These are phyloP conservation scores for Naganishia sp. DNA, from an alignment of 1,284 basidiomycete species.

Conservation along the genomic window DNA sequence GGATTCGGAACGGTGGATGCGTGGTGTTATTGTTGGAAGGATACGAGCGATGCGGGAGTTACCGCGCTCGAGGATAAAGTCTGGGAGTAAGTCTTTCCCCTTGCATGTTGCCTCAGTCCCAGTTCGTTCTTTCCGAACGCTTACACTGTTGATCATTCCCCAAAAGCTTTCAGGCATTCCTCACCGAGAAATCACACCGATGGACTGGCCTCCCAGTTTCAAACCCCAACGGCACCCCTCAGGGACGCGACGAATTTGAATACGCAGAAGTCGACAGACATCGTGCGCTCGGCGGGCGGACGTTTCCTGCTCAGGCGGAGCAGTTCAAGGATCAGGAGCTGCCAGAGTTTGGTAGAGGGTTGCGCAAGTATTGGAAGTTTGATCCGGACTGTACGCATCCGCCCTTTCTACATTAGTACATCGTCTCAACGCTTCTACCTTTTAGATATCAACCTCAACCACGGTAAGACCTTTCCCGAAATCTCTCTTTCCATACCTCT, in stretches of 20 bases:
- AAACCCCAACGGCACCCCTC: conserved; percentile 30
- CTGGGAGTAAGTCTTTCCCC: conserved; percentile 66
- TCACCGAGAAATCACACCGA: conserved; percentile 43
- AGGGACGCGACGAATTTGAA: conserved; percentile 38
- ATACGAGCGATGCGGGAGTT: conserved; percentile 41
- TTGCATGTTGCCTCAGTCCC: conserved; percentile 47
- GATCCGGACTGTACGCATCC: conserved; percentile 56
- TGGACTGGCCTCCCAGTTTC: conserved; percentile 42
- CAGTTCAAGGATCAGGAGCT: not conserved
- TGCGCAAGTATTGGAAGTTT: conserved; percentile 64
- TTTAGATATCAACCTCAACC: conserved; percentile 62
- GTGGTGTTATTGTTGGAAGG: conserved; percentile 72
- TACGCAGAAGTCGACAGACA: conserved; percentile 43
- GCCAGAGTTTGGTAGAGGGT: conserved; percentile 60
- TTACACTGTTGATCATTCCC: conserved; percentile 44
- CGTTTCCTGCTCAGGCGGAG: conserved; percentile 18
- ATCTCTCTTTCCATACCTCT: not conserved
- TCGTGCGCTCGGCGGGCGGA: conserved; percentile 20
- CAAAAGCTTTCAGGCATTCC: conserved; percentile 43
- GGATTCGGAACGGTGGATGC: conserved; percentile 52
- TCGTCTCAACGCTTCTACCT: not conserved
- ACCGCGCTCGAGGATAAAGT: conserved; percentile 60
- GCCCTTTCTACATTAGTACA: conserved; percentile 17
- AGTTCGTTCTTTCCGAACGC: conserved; percentile 30
- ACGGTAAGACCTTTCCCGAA: conserved; percentile 57